Evolutionary conservation across 257 asterid species (phyloP).

Genomic region (Solanum boliviense): DNA sequence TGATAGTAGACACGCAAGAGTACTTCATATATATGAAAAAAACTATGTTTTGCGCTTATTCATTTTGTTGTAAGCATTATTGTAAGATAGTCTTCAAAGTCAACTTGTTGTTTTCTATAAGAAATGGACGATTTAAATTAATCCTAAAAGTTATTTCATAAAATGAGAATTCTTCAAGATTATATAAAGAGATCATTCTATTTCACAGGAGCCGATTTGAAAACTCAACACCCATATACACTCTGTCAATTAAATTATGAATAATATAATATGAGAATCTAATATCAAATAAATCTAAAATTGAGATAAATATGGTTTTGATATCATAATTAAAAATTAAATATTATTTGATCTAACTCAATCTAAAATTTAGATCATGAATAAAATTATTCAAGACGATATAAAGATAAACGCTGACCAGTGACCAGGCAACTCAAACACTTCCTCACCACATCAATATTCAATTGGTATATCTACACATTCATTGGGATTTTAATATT

Average conservation of each 20-base stretch:
- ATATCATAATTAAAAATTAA: not conserved
- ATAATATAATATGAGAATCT: not conserved
- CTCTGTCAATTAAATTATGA: not conserved
- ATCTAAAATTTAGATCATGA: not conserved
- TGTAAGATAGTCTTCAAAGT: not conserved
- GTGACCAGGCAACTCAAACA: not conserved
- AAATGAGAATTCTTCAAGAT: not conserved
- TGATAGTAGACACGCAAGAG: not conserved
- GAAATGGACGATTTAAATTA: not conserved
- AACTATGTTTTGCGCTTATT: not conserved
- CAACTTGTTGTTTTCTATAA: not conserved
- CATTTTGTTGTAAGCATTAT: not conserved
- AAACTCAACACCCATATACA: not conserved
- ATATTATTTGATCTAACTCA: not conserved
- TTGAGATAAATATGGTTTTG: not conserved
- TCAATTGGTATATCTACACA: not conserved
- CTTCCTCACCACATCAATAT: not conserved
- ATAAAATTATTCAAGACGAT: no score
- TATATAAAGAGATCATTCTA: not conserved
- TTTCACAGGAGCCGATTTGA: not conserved
- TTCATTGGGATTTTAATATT: not conserved
- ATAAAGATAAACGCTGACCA: not conserved
- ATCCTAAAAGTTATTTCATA: not conserved
- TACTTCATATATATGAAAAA: not conserved
- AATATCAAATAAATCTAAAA: not conserved